Percentiles rank a stretch among this genome's conserved stretches.
Evolutionary conservation across 148 eudicot species (phyloP).

Genomic region (Drosera capensis): DNA sequence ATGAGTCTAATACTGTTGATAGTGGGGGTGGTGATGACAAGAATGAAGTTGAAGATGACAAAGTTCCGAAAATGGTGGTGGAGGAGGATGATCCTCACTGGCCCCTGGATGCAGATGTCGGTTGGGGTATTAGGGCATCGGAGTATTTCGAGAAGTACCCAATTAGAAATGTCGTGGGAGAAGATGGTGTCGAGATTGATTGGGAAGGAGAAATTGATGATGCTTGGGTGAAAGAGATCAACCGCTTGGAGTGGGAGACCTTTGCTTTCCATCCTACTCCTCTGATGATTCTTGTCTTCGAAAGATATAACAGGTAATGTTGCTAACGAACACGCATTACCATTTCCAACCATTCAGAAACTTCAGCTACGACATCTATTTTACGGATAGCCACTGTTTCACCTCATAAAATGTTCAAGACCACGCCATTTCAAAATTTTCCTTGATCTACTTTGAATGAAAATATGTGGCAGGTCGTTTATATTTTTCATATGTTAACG

Average conservation of each 20-base stretch:
- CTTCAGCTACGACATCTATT: too few species aligned
- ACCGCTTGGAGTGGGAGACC: slow-evolving; percentile 93
- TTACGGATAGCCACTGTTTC: too few species aligned
- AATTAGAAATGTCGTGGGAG: slow-evolving; percentile 67
- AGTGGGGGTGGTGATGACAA: slow-evolving; percentile 18
- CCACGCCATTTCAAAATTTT: too few species aligned
- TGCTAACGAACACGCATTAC: not conserved
- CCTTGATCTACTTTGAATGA: too few species aligned
- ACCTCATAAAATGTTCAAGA: too few species aligned
- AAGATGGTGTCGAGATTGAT: slow-evolving; percentile 75
- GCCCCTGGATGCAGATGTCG: slow-evolving; percentile 93
- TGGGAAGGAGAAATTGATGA: slow-evolving; percentile 97
- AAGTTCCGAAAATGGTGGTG: slow-evolving; percentile 36
- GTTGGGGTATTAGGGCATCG: slow-evolving; percentile 90
- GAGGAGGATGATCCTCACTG: slow-evolving; percentile 72
- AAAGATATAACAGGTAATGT: slow-evolving; percentile 79
- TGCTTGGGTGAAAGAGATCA: slow-evolving; percentile 76
- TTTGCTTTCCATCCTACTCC: slow-evolving; percentile 98
- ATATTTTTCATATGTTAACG: slow-evolving; percentile 2
- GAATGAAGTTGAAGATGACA: slow-evolving; percentile 9
- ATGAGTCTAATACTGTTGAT: slow-evolving; percentile 17
- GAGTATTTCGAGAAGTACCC: slow-evolving; percentile 74
- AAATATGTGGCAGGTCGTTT: not conserved
- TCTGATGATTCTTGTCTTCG: slow-evolving; percentile 76
- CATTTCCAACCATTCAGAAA: not conserved